phyloP scores from a whole-genome alignment of 257 asterid species.

The Catharanthus roseus region DNA sequence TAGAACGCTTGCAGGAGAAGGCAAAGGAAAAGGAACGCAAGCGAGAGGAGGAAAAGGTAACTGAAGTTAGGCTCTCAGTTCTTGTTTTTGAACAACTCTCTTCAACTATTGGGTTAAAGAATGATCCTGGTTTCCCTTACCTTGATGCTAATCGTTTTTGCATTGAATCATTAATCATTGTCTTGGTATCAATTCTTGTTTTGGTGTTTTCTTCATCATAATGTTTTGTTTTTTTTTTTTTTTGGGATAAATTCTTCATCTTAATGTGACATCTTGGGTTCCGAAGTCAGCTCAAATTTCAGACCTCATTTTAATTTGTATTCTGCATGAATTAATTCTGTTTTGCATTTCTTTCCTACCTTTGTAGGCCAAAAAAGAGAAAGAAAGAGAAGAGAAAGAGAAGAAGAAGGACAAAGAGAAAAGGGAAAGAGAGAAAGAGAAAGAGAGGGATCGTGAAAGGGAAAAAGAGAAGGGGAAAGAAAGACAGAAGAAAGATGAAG shows the following conservation, averaged over 20 bases:
- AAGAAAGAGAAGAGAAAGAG: constrained; percentile 79
- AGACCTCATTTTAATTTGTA: background rate
- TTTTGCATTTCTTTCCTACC: background rate
- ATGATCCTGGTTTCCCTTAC: background rate
- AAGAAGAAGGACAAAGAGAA: constrained; percentile 47
- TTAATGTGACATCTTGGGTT: background rate
- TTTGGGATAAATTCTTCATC: too few species aligned
- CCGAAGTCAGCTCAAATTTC: background rate
- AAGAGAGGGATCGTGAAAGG: constrained; percentile 58
- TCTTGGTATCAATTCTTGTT: background rate
- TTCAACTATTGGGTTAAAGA: background rate
- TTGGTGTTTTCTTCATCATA: background rate
- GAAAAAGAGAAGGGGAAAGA: constrained; percentile 77
- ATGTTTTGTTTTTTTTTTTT: too few species aligned
- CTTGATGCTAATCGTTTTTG: background rate
- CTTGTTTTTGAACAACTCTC: background rate
- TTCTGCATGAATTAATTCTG: background rate
- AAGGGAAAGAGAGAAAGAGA: constrained; percentile 40
- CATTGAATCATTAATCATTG: background rate
- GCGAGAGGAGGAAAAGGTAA: constrained; percentile 93
- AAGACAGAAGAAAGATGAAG: constrained; percentile 51
- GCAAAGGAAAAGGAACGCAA: constrained; percentile 85
- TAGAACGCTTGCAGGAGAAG: constrained; percentile 78
- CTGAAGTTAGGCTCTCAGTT: background rate
- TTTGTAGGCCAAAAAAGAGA: constrained; percentile 78